phyloP scores from a whole-genome alignment of 768 basidiomycete species.

The Amanita rimosa region DNA sequence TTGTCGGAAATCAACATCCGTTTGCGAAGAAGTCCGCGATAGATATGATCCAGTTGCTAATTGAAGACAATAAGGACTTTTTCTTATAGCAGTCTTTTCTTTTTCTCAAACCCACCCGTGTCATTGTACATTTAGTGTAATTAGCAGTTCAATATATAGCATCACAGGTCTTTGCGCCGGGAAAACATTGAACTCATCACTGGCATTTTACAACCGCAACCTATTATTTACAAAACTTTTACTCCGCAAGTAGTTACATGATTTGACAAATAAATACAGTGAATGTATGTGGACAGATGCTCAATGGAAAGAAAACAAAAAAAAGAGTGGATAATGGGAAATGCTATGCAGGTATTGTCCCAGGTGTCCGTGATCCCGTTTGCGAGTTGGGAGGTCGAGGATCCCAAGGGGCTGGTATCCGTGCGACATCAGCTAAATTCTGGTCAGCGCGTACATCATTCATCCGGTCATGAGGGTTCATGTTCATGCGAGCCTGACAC shows the following conservation, averaged over 20 bases:
- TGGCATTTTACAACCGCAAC: not conserved
- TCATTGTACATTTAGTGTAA: no score
- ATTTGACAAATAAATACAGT: not conserved
- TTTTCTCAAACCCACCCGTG: no score
- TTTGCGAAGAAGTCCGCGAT: no score
- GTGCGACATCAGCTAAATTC: constrained; percentile 65
- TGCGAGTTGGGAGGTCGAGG: constrained; percentile 22
- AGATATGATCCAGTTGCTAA: no score
- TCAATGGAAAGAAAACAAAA: not conserved
- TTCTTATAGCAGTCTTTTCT: no score
- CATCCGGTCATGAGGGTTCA: constrained; percentile 63
- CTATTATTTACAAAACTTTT: not conserved
- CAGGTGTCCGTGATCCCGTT: not conserved
- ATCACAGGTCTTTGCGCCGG: no score
- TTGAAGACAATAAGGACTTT: no score
- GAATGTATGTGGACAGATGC: not conserved
- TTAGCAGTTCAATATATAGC: no score
- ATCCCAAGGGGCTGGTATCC: constrained; percentile 67
- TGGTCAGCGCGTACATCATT: constrained; percentile 70
- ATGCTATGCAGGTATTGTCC: constrained; percentile 1
- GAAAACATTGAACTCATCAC: no score
- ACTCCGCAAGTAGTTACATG: not conserved
- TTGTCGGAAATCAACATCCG: no score
- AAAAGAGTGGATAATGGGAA: not conserved
- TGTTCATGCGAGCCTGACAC: constrained; percentile 65